Base-by-base conservation (phyloP, 2,329 filamentous ascomycete species). In the Arthrobotrys entomopaga region DNA sequence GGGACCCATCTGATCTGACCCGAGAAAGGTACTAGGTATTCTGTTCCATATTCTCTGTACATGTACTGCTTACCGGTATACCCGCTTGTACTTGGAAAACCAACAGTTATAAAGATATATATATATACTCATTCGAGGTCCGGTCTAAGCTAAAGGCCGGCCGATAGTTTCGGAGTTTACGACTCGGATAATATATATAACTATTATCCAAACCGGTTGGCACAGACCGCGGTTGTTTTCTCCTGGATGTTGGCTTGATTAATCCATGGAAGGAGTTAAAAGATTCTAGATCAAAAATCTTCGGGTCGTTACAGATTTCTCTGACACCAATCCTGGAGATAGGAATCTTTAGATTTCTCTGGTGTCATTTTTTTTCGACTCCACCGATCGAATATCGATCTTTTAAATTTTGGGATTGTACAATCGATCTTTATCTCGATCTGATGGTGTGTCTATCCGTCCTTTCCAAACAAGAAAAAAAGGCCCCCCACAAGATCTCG, bases 1-100 rank as follows among this genome's bases (percentile, higher is more conserved):
- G 49, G 69, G 57, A 66, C 61, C 40, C 53, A 46, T 50, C 61
- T 42, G 29, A 73, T 66, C 61, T 38, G 61, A 66, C 61, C 69
- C 61, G 26, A 73, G 57, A 15, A 59, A 61, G 61, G 60, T 61
- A 66, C 46, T 49, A 43, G 60, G 29, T 49, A 34, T 49, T 16
- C 20, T 50, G 48, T 8, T 49, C 24, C 29, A 34, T 46, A 48
- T 10, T 56, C 20, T 24, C 24, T 58, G 34, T 43, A 2, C 54
- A 13, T 46, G 7, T 1, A n/a, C n/a, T n/a, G n/a, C n/a, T n/a
- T n/a, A n/a, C n/a, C n/a, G n/a, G n/a, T n/a, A 1, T 19, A 7
- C 6, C 11, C 13, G 16, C 22, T n/a, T 58, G 24, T 53, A 2
- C 50, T 26, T 16, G 5, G 29, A 34, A n/a, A 46, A 19, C 20